A percentile compares a stretch with the other conserved stretches of the same genome.
These are phyloP conservation scores for Agaricus blazei DNA, from an alignment of 768 basidiomycete genomes.

Conservation along the genomic window DNA sequence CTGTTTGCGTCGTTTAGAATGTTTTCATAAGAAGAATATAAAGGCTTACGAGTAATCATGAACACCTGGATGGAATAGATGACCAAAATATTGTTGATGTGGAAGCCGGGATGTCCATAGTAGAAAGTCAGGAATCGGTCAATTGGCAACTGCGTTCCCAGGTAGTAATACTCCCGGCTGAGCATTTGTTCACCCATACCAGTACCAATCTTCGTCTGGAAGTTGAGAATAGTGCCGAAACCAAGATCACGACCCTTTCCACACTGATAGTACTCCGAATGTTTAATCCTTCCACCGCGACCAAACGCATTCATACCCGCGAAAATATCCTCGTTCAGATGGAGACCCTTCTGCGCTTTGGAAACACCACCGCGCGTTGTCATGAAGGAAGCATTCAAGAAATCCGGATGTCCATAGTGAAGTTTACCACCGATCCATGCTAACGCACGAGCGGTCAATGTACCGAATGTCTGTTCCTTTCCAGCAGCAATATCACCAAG, in stretches of 20 bases:
- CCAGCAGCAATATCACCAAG: slow-evolving; percentile 98
- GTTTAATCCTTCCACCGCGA: slow-evolving; percentile 98
- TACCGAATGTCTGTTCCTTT: slow-evolving; percentile 99
- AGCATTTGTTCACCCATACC: slow-evolving; percentile 99
- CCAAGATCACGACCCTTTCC: slow-evolving; percentile 99
- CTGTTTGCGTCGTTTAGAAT: slow-evolving; percentile 28
- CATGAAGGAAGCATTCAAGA: slow-evolving; percentile 98
- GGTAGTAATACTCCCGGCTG: slow-evolving; percentile 98
- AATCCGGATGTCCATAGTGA: slow-evolving; percentile 99
- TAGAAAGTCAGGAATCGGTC: slow-evolving; percentile 99
- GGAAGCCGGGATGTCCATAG: slow-evolving; percentile 99
- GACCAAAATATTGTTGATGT: slow-evolving; percentile 99
- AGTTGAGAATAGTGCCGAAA: slow-evolving; percentile 98
- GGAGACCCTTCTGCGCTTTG: slow-evolving; percentile 97
- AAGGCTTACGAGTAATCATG: slow-evolving; percentile 82
- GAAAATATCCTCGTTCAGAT: slow-evolving; percentile 99
- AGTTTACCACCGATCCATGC: slow-evolving; percentile 98
- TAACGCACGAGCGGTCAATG: slow-evolving; percentile 90
- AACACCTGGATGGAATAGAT: slow-evolving; percentile 97
- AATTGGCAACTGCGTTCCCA: slow-evolving; percentile 96
- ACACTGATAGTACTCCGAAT: slow-evolving; percentile 99
- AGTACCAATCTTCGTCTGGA: slow-evolving; percentile 99
- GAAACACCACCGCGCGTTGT: slow-evolving; percentile 97
- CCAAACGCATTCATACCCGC: slow-evolving; percentile 99
- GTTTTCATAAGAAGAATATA: slow-evolving; percentile 6